These are phyloP conservation scores for Amauroascus niger DNA, from an alignment of 2,329 filamentous ascomycete species.

Conservation along the genomic window DNA sequence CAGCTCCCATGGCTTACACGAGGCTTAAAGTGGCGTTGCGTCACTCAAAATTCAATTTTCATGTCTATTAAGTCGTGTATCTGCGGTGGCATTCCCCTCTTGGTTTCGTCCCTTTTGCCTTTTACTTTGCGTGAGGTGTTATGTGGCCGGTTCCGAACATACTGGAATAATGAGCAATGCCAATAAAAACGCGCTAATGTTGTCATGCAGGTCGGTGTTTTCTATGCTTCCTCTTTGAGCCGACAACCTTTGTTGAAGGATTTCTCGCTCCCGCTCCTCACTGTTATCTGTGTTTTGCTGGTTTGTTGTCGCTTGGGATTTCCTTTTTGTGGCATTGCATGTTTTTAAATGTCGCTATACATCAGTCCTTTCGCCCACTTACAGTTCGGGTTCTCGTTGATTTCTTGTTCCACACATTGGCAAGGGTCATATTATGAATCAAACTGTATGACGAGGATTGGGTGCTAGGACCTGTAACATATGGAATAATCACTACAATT, in stretches of 20 bases:
- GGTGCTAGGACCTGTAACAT: background rate
- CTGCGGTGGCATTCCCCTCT: background rate
- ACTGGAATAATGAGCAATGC: constrained; percentile 2
- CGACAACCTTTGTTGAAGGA: background rate
- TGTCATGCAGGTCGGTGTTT: background rate
- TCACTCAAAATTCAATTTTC: background rate
- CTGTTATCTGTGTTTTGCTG: background rate
- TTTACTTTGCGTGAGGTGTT: background rate
- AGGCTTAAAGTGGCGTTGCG: background rate
- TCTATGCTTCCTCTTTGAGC: background rate
- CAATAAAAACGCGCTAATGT: background rate
- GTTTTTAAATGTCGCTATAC: background rate
- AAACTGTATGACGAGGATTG: background rate
- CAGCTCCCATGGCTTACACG: background rate
- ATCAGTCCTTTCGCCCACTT: background rate
- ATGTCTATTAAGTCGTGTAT: background rate
- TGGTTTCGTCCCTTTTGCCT: background rate
- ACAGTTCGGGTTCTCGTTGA: background rate
- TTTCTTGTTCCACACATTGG: background rate
- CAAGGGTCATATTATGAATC: background rate
- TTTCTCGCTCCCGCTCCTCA: background rate
- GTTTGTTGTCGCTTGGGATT: background rate
- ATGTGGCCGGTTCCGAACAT: background rate
- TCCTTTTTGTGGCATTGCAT: background rate
- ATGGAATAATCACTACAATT: background rate